Conservation (phyloP, 2,329 filamentous ascomycete species). For the Colletotrichum limetticola region DNA sequence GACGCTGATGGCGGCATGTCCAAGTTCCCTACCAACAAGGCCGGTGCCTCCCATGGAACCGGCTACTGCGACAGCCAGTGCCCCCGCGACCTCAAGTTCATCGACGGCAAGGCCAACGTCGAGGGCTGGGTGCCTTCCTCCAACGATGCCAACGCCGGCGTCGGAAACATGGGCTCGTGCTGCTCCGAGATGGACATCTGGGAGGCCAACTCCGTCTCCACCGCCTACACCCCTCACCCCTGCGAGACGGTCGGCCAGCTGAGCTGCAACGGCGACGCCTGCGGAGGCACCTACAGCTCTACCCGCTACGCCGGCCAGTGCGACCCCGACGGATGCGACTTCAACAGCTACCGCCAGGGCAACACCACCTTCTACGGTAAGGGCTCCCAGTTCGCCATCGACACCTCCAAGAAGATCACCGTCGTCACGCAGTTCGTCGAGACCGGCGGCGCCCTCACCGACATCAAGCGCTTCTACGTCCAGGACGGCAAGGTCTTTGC, state of each 20-base stretch:
- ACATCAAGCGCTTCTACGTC: conserved; percentile 74
- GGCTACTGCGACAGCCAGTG: conserved; percentile 65
- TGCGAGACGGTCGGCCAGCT: conserved; percentile 63
- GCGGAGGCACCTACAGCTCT: conserved; percentile 63
- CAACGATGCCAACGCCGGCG: conserved; percentile 65
- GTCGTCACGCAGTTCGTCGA: conserved; percentile 73
- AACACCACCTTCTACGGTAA: conserved; percentile 71
- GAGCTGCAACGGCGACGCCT: conserved; percentile 61
- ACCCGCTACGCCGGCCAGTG: conserved; percentile 71
- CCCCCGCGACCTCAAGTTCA: conserved; percentile 66
- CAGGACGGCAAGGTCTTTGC: conserved; percentile 69
- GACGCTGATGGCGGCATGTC: conserved; percentile 64
- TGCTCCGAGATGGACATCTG: conserved; percentile 73
- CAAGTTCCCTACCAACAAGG: conserved; percentile 61
- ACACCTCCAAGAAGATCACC: conserved; percentile 69
- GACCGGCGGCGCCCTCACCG: conserved; percentile 61
- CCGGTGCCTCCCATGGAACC: conserved; percentile 68
- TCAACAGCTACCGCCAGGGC: conserved; percentile 76
- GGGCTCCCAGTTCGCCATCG: conserved; percentile 62
- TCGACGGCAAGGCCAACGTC: conserved; percentile 65
- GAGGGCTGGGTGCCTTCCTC: conserved; percentile 61
- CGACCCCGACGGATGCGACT: conserved; percentile 77
- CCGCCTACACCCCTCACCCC: conserved; percentile 73
- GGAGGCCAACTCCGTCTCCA: conserved; percentile 74
- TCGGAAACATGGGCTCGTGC: conserved; percentile 64